Base-by-base conservation (phyloP, 1,284 basidiomycete genomes). In the Trametes versicolor region DNA sequence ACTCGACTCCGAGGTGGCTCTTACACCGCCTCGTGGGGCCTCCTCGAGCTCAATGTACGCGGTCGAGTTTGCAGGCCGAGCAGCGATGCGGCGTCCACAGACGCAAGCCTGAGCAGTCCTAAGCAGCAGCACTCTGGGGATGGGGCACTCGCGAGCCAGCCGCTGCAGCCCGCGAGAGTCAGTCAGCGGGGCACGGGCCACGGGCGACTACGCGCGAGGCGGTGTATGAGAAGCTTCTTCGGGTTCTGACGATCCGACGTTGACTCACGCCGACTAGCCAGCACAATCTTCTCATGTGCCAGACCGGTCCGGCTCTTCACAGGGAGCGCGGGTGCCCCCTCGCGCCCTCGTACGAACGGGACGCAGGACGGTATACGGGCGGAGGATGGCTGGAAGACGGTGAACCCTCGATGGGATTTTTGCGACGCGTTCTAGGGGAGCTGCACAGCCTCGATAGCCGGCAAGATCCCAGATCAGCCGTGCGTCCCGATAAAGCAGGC, bases 161-260 rank as follows among this genome's bases (percentile, higher is more conserved):
- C 19, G 25, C n/a, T 25, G 25, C 37, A 55, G 34, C n/a, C 36
- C 19, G n/a, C 32, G 15, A 12, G 51, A 54, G 45, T 63, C 63
- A 54, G 53, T 45, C 53, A 45, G 53, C 63, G 59, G 58, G 34
- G 48, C 51, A 25, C 43, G 59, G 58, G 34, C 48, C 51, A 25
- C 43, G 55, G 55, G 45, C 64, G 60, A 19, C 63, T 64, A 54
- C 36, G 32, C 36, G 32, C 61, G 63, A 64, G 67, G 67, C 67
- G 53, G 67, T 68, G 54, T 59, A 60, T 60, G 60, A 63, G 58
- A 63, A 64, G 58, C 58, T 61, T 61, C 63, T 32, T 53, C 52
- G 51, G 63, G 39, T 65, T 68, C 64, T 65, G 61, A 61, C 67
- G 64, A 63, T 65, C 67, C 63, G 58, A 34, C 58, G 37, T 32